Evolutionary conservation across 805 yeast species (phyloP).

Genomic region (Teunomyces gatunensis): DNA sequence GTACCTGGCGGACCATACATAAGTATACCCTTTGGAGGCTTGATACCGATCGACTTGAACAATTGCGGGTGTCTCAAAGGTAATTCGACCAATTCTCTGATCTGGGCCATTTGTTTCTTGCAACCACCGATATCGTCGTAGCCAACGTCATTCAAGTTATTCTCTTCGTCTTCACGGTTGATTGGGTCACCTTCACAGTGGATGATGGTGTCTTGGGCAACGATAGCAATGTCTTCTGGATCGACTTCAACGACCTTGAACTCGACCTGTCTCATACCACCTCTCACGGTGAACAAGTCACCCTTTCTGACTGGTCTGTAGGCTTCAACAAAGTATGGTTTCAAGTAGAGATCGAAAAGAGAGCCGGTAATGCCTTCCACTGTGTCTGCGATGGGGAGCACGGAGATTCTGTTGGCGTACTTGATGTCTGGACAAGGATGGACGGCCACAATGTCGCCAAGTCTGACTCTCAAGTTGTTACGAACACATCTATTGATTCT

Average conservation of each 20-base stretch:
- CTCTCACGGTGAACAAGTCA: constrained; percentile 93
- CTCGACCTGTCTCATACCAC: constrained; percentile 99
- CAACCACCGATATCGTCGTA: constrained; percentile 99
- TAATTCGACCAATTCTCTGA: constrained; percentile 96
- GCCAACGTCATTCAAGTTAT: constrained; percentile 94
- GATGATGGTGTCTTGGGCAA: constrained; percentile 96
- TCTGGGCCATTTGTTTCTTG: constrained; percentile 99
- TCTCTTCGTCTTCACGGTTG: constrained; percentile 96
- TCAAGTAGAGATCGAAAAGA: constrained; percentile 89
- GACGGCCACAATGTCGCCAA: constrained; percentile 87
- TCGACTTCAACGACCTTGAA: constrained; percentile 98
- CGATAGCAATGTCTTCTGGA: constrained; percentile 96
- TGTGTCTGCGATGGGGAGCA: constrained; percentile 95
- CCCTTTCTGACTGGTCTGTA: constrained; percentile 98
- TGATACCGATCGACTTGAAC: constrained; percentile 96
- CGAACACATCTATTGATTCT: constrained; percentile 94
- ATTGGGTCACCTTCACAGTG: constrained; percentile 99
- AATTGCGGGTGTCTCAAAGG: constrained; percentile 98
- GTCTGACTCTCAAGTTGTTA: constrained; percentile 87
- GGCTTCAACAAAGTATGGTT: constrained; percentile 98
- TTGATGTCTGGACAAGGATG: constrained; percentile 98
- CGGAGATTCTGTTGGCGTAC: constrained; percentile 92
- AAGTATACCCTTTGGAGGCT: constrained; percentile 97
- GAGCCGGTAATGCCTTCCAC: constrained; percentile 98
- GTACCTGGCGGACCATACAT: constrained; percentile 99